phyloP scores from a whole-genome alignment of 2,329 filamentous ascomycete species.

The Fusarium decemcellulare region DNA sequence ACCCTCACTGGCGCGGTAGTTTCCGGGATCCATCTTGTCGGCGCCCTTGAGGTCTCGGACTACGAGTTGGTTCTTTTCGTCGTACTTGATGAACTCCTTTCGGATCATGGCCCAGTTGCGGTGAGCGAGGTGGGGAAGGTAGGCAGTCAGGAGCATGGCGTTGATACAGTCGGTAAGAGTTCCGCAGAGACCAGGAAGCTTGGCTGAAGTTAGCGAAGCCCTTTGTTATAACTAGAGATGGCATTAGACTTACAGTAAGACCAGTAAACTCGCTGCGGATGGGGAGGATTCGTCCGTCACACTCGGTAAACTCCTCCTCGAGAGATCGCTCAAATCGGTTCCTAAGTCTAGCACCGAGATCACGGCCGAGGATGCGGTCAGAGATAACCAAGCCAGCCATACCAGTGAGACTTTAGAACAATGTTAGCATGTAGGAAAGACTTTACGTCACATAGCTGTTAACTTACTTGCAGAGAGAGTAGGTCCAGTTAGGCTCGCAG shows the following conservation, averaged over 20 bases:
- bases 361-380: constrained; percentile 20
- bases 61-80: constrained; percentile 6
- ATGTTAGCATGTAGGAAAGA: neutral
- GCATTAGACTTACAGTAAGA: constrained; percentile 9
- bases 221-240: neutral
- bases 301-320: constrained; percentile 25
- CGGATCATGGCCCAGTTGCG: constrained; percentile 27
- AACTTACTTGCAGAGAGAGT: constrained; percentile 26
- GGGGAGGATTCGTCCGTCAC: constrained; percentile 23
- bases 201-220: neutral
- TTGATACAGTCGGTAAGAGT: constrained; percentile 28
- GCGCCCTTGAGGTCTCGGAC: constrained; percentile 22
- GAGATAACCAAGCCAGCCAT: constrained; percentile 27
- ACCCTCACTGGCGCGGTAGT: constrained; percentile 12
- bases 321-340: constrained; percentile 25
- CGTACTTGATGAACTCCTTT: constrained; percentile 17
- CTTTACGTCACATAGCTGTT: too few species aligned
- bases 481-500: constrained; percentile 27
- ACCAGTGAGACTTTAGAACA: constrained; percentile 10
- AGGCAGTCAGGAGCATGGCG: constrained; percentile 22
- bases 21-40: constrained; percentile 18
- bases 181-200: constrained; percentile 23
- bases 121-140: constrained; percentile 23
- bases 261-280: constrained; percentile 24
- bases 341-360: constrained; percentile 11